Base-by-base conservation (phyloP, 2,329 filamentous ascomycete species). In the Trichoderma sp. region DNA sequence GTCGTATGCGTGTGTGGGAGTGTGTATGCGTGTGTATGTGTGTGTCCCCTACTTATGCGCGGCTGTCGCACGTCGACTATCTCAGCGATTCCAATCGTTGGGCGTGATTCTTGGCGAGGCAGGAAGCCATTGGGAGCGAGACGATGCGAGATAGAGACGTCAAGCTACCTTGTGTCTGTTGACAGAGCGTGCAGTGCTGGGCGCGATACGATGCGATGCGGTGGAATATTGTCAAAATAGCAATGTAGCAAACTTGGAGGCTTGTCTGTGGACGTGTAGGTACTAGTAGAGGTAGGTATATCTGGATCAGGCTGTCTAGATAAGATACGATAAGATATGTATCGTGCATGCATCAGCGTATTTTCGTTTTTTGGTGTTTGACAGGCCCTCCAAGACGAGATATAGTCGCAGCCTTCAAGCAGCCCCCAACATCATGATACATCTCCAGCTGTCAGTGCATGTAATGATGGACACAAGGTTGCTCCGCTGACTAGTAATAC, bases 61-160 rank as follows among this genome's bases (percentile, higher is more conserved):
- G 57, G 19, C 35, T 21, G 66, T 68, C 58, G 58, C 58, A 62
- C 66, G 16, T 29, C 35, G 59, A 49, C 52, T 63, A 49, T 68
- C 52, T 29, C n/a, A 31, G 19, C 10, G 29, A 37, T 24, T 55
- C 35, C 35, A 49, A 53, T 33, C 13, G 47, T 40, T 40, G 58
- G 65, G 68, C 65, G 70, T 37, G n/a, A 29, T 24, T 37, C 53
- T 59, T 67, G 40, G 53, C 68, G 55, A 58, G 31, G 68, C 61
- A 55, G 58, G 40, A 55, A 52, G 58, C 24, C 59, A 68, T 58
- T 29, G 53, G 47, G 47, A 55, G 24, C 33, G 21, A 19, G 53
- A 43, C 53, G 55, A 21, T 29, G 57, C 21, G 40, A 31, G 21
- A 24, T 35, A 19, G 31, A 59, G 63, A 55, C 55, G 40, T 52